These are phyloP conservation scores for Crotalaria pallida DNA, from an alignment of 306 rosid species.

Conservation along the genomic window DNA sequence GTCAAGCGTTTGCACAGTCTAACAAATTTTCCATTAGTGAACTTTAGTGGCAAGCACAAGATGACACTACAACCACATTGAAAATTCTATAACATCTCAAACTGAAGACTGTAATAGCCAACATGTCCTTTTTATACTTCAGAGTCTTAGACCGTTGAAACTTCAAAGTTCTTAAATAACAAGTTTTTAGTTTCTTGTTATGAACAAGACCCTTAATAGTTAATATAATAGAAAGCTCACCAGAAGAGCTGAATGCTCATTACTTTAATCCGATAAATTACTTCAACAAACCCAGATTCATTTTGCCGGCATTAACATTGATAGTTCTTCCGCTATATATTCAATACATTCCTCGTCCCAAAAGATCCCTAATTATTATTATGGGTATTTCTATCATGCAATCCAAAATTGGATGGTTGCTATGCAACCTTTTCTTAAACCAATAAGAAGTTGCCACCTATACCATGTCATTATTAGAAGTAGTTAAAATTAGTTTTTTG, in stretches of 20 bases:
- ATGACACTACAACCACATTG: conserved; percentile 38
- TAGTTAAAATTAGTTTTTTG: too few species aligned
- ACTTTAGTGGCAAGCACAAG: conserved; percentile 21
- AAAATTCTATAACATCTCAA: conserved; percentile 32
- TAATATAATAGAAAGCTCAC: conserved; percentile 29
- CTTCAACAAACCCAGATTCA: conserved; percentile 10
- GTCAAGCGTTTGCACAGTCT: conserved; percentile 2
- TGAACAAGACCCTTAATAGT: neutral
- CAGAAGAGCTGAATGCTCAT: conserved; percentile 24
- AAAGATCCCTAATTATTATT: neutral
- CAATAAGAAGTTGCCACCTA: too few species aligned
- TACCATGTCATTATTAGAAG: too few species aligned
- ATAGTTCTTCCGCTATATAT: conserved; percentile 9
- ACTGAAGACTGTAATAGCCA: neutral
- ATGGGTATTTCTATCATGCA: too few species aligned
- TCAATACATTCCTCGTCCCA: neutral
- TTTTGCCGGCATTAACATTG: conserved; percentile 8
- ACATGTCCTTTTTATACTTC: conserved; percentile 10
- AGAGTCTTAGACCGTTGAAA: conserved; percentile 19
- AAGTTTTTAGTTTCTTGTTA: conserved; percentile 18
- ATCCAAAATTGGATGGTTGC: too few species aligned
- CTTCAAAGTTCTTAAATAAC: conserved; percentile 22
- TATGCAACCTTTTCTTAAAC: too few species aligned
- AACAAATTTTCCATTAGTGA: conserved; percentile 3
- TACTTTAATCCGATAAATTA: neutral